Conservation (phyloP, 2,329 filamentous ascomycete genomes). For the Cadophora gregata region DNA sequence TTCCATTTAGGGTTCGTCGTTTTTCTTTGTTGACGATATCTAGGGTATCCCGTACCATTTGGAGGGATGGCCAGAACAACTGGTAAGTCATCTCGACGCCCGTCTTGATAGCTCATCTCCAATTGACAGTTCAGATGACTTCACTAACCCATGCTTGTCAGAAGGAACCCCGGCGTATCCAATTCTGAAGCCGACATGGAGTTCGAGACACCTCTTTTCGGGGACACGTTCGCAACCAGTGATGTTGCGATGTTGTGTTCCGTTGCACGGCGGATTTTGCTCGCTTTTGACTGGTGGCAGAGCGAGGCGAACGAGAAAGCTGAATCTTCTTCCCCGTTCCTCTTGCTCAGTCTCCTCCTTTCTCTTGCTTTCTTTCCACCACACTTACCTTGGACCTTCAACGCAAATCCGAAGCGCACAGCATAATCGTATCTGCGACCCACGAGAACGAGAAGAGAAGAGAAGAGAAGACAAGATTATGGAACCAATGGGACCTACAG, state of each 20-base stretch:
- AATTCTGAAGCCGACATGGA: not conserved
- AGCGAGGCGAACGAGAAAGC: constrained; percentile 1
- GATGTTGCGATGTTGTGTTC: not conserved
- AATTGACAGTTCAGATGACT: not conserved
- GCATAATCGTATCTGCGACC: constrained; percentile 1
- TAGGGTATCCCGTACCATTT: no score
- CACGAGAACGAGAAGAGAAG: not conserved
- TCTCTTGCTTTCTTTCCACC: not conserved
- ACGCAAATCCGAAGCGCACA: not conserved
- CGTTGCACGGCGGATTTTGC: not conserved
- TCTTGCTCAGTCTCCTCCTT: not conserved
- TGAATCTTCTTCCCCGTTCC: not conserved
- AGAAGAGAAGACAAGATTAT: no score
- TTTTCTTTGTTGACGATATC: no score
- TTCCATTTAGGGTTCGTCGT: no score
- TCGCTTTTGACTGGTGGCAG: constrained; percentile 16
- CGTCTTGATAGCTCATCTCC: no score
- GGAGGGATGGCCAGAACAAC: no score
- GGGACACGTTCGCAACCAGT: not conserved
- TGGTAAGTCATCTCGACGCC: no score
- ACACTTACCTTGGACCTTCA: not conserved
- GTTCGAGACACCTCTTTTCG: not conserved
- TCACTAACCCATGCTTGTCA: not conserved
- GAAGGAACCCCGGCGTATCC: not conserved
- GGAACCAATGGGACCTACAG: not conserved